Evolutionary conservation across 371 early-diverging fungal species (phyloP), one percentile per base, ranked within the genome.

Genomic region (Mucor ambiguus): DNA sequence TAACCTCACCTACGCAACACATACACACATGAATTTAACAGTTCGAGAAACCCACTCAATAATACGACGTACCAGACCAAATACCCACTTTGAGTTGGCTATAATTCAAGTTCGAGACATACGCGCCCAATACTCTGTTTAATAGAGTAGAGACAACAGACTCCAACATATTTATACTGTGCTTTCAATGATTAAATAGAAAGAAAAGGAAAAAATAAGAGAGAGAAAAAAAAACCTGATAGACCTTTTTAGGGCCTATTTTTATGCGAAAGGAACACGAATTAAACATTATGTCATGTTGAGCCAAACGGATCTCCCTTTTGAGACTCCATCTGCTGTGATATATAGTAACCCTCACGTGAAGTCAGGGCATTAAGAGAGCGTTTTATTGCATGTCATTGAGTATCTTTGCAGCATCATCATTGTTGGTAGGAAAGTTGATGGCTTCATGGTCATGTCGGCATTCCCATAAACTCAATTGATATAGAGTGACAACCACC

Each of bases 81-180:
- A 98, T 94, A 37, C 94, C 98, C 66, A 98, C 89, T 73, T 93
- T 95, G 61, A 99, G 88, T 82, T 99, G 98, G 63, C 91, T 94
- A 52, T 94, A 91, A 70, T 97, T 96, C 44, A 99, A 86, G 77
- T 98, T 97, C 37, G 92, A 92, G 49, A 98, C 96, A 87, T 97
- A 97, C 66, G 94, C 95, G 37, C 98, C 98, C 35, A 98, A 88
- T 66, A 97, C 86, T 76, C 91, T 89, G 76, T 97, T 97, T 59
- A 96, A 82, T 26, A 97, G 85, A 48, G 88, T 93, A 28, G 95
- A 93, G 20, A 96, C 90, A 28, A 97, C 84, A 24, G 92, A 87
- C 75, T 97, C 98, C 74, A 97, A 89, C 96, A 97, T 96, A 11
- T 22, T 46, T 20, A 35, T 35, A 46, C 9, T 10, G 22, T n/a